Base-by-base conservation (phyloP, 257 asterid species). In the Petrea volubilis region DNA sequence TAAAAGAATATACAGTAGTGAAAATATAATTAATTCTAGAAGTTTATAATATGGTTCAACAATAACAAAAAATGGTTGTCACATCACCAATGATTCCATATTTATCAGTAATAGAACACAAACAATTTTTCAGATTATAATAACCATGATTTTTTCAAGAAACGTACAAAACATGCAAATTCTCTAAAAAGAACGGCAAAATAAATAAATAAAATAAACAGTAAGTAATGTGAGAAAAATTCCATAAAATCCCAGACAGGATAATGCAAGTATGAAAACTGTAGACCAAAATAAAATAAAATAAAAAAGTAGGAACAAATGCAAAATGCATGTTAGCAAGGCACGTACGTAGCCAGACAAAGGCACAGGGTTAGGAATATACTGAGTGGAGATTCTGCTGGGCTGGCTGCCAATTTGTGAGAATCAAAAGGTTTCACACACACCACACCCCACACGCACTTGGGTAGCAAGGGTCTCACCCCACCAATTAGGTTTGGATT, bases 241-340 rank as follows among this genome's bases (percentile, higher is more conserved):
- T 25, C 65, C 38, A 38, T 34, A 44, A 68, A 57, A 49, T 40
- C 7, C 33, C 64, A 65, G 74, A 52, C 67, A 78, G 64, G 78
- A 73, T 63, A 72, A 78, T 47, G 64, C 64, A 56, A 17, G 29
- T 34, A 9, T 33, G 38, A 33, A 43, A 60, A 51, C 18, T 20
- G 64, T 43, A 53, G 66, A 38, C 20, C 57, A 71, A 71, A 18
- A 40, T 3, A n/a, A 21, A 38, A 4, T 11, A 20, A 28, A 18
- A 60, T 44, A 33, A 11, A 43, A 75, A 69, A 62, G 72, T 64
- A 0, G 81, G 77, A 80, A 80, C 74, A 76, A 62, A 76, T 80
- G 67, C 84, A 73, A 55, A 76, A 72, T 59, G 44, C 57, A 67
- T 63, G 63, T 9, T 14, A 66, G 47, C 24, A 49, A 27, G 74